phyloP scores from a whole-genome alignment of 1,284 basidiomycete genomes.

The Leccinum solheimii region DNA sequence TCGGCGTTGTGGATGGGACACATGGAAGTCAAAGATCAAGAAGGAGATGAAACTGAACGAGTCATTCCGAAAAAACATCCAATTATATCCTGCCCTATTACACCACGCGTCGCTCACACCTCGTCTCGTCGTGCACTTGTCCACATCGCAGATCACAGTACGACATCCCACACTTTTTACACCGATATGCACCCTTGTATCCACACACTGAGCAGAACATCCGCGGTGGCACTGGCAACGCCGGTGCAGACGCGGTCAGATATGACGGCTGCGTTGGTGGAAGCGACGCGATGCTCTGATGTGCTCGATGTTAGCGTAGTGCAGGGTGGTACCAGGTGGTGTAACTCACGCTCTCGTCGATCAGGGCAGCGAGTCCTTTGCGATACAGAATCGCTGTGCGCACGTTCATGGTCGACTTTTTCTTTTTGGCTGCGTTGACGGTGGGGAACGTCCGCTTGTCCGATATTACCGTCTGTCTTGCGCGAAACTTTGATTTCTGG shows the following conservation, averaged over 20 bases:
- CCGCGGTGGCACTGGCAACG: slow-evolving; percentile 50
- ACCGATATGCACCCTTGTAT: slow-evolving; percentile 66
- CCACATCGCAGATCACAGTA: slow-evolving; percentile 61
- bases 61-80: slow-evolving; percentile 3
- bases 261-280: slow-evolving; percentile 56
- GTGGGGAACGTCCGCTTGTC: slow-evolving; percentile 58
- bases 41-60: neutral
- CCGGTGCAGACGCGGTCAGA: slow-evolving; percentile 53
- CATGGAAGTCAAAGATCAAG: slow-evolving; percentile 10
- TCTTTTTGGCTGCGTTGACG: slow-evolving; percentile 47
- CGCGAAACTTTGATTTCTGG: slow-evolving; percentile 56
- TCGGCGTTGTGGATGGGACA: slow-evolving; percentile 22
- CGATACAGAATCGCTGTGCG: slow-evolving; percentile 76
- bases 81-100: slow-evolving; percentile 24
- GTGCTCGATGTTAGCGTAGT: slow-evolving; percentile 1
- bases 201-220: slow-evolving; percentile 67
- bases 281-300: slow-evolving; percentile 57
- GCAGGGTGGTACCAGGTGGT: neutral
- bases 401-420: slow-evolving; percentile 79
- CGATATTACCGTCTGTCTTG: slow-evolving; percentile 65
- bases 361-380: slow-evolving; percentile 66
- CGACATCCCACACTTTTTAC: slow-evolving; percentile 56
- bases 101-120: slow-evolving; percentile 57
- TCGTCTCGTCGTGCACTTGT: slow-evolving; percentile 57
- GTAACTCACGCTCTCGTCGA: slow-evolving; percentile 74